A percentile compares a stretch with the other conserved stretches of the same genome.
Conservation (phyloP, 2,329 filamentous ascomycete genomes). For the Balansia obtecta region DNA sequence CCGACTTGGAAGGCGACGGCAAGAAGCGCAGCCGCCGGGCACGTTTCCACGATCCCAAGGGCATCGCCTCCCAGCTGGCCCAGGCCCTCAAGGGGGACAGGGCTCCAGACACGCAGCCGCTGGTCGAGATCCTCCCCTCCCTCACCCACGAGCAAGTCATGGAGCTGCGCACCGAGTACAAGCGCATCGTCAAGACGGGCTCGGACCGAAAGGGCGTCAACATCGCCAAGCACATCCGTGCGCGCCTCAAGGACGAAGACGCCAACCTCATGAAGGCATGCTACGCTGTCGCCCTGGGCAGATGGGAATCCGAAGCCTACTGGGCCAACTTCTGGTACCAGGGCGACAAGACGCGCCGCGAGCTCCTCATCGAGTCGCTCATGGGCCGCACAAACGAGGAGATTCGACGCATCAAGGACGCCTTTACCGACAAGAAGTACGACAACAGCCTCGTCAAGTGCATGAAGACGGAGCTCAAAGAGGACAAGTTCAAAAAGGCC, state of each 20-base stretch:
- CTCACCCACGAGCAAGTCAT: constrained; percentile 82
- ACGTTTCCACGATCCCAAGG: constrained; percentile 73
- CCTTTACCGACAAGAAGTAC: constrained; percentile 89
- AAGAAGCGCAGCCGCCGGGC: constrained; percentile 44
- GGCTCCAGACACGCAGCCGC: constrained; percentile 52
- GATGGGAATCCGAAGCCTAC: constrained; percentile 88
- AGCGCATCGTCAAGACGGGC: constrained; percentile 73
- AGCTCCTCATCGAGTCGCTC: constrained; percentile 83
- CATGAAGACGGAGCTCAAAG: constrained; percentile 85
- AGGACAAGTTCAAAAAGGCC: constrained; percentile 90
- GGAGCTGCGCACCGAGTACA: constrained; percentile 79
- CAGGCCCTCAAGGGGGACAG: constrained; percentile 58
- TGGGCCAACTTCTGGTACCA: constrained; percentile 99
- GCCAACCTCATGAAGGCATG: constrained; percentile 78
- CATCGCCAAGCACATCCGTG: constrained; percentile 73
- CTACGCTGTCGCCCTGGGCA: constrained; percentile 79
- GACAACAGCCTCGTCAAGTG: constrained; percentile 66
- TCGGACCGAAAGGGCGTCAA: constrained; percentile 65
- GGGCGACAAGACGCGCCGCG: constrained; percentile 67
- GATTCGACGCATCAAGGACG: constrained; percentile 72
- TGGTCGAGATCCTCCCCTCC: constrained; percentile 74
- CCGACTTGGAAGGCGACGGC: constrained; percentile 30
- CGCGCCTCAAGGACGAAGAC: constrained; percentile 59
- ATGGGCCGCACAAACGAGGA: constrained; percentile 88
- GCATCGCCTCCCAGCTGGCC: constrained; percentile 66